Evolutionary conservation across 2,329 filamentous ascomycete species (phyloP).

Genomic region (Cytospora paraplurivora): DNA sequence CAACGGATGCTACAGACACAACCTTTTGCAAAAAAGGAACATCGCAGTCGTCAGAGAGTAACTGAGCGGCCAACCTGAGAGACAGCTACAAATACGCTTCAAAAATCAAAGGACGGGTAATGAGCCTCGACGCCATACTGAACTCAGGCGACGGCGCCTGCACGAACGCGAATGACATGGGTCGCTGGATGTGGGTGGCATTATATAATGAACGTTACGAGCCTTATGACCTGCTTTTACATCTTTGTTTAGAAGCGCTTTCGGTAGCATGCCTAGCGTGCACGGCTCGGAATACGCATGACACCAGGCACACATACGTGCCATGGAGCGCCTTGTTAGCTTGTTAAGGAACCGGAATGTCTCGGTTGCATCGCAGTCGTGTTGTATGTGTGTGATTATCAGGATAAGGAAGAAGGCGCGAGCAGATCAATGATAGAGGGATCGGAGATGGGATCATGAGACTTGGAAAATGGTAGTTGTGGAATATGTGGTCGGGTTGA

Average conservation of each 20-base stretch:
- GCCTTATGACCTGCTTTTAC: not conserved
- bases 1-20: too few relatives aligned
- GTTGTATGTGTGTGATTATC: conserved; percentile 4
- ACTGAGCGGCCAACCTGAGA: not conserved
- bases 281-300: not conserved
- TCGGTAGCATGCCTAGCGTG: not conserved
- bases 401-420: not conserved
- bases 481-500: not conserved
- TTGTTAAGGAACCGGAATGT: not conserved
- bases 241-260: not conserved
- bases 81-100: not conserved
- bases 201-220: not conserved
- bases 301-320: conserved; percentile 4
- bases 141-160: not conserved
- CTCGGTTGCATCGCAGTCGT: not conserved
- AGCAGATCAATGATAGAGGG: too few relatives aligned
- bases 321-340: conserved; percentile 6
- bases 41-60: not conserved
- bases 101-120: not conserved
- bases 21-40: too few relatives aligned
- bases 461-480: not conserved
- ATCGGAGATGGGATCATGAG: not conserved
- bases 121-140: not conserved
- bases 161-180: not conserved
- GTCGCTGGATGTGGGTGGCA: not conserved